Base-by-base conservation (phyloP, 140 eudicot species). In the Stevia rebaudiana region DNA sequence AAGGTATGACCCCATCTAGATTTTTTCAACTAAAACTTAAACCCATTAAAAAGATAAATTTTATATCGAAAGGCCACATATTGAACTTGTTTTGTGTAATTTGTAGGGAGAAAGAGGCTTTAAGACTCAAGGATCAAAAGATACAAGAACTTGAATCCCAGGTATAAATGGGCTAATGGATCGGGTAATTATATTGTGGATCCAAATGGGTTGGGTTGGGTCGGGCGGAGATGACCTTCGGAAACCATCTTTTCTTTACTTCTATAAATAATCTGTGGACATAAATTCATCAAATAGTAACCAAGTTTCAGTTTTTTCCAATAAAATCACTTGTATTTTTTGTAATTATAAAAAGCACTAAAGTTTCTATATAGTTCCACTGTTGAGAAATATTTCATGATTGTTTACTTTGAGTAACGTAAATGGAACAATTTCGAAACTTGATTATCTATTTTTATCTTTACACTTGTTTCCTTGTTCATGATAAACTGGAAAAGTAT, bases 121-220 rank as follows among this genome's bases (percentile, higher is more conserved):
- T 72, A 60, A 66, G 78, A 61, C 52, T 63, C 43, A 87, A 84
- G 80, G 91, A 87, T 36, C 63, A 70, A 15, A 87, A 77, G 74
- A 87, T 91, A 78, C 82, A 82, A 55, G 91, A 84, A 56, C 71
- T 91, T 64, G 96, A 91, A 76, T 82, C 85, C 65, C 94, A 87
- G 98, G 98, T 91, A 76, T 15, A 16, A 7, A 30, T 33, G 3
- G 24, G 25, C 31, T 63, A 16, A 63, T 17, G 30, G 36, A 30
- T 63, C n/a, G 3, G 68, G 15, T 42, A 13, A 2, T 61, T 19
- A 11, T 39, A 13, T 11, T 11, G 28, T 11, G 28, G n/a, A 39
- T 30, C 25, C 63, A 57, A 33, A 33, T 6, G 9, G 44, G 63
- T 55, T 4, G 40, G 62, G 40, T 18, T 31, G 0, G 11, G 42